Base-by-base conservation (phyloP, 441 rosid genomes). In the Aleurites moluccanus region DNA sequence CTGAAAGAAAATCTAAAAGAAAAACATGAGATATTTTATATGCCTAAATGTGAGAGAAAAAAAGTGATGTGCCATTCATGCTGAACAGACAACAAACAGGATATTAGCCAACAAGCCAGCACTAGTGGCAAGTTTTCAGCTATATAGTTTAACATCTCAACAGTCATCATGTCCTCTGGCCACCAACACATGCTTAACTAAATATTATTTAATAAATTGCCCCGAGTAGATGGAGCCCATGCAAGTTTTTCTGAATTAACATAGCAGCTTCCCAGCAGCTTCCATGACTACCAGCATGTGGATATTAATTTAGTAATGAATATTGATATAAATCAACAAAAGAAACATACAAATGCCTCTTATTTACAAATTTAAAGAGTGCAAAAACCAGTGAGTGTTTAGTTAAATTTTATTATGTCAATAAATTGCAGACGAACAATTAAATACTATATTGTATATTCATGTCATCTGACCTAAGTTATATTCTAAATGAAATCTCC, bases 131-230 rank as follows among this genome's bases (percentile, higher is more conserved):
- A 1, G 1, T 61, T 20, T 20, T 30, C 38, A n/a, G n/a, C 59
- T 53, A 53, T n/a, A 53, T 45, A 65, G 52, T 42, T 65, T 40
- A 42, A 16, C 52, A 40, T 20, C 69, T n/a, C 30, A 65, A 65
- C 20, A 42, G 15, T 30, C 5, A 20, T 20, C 49, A 38, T 2
- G 15, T 64, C 44, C 47, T 18, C 7, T 20, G 47, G 9, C 40
- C 27, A 35, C n/a, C 49, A 64, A 14, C 67, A 38, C 40, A 10
- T 65, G 20, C 69, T 21, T 23, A 65, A 21, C 4, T 57, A 57
- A 57, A 23, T 23, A 25, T 21, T 42, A 42, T 42, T 64, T 10
- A 23, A 23, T 30, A 65, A 23, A 65, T 18, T 13, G 10, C n/a
- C n/a, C 3, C 21, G 9, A 16, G n/a, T 4, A 66, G 53, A 42